These are phyloP conservation scores for Pseudogymnoascus sp. DNA, from an alignment of 2,329 filamentous ascomycete genomes.

Conservation along the genomic window DNA sequence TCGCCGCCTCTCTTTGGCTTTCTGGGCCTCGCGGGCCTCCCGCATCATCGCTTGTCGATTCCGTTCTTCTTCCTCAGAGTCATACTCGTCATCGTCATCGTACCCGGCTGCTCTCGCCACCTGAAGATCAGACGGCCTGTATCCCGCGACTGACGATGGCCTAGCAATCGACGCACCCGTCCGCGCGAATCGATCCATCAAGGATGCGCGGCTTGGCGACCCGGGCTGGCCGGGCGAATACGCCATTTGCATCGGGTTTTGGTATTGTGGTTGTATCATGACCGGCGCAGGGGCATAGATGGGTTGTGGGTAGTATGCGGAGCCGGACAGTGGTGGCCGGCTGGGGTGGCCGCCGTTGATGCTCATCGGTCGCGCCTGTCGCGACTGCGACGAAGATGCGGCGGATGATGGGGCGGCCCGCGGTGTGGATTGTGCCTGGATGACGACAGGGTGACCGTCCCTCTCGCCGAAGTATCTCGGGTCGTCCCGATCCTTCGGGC, in stretches of 20 bases:
- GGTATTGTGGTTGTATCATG: neutral
- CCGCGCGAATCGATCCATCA: neutral
- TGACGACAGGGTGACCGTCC: neutral
- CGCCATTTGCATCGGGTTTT: neutral
- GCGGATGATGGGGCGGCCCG: neutral
- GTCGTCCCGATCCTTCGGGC: conserved; percentile 15
- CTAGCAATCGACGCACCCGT: neutral
- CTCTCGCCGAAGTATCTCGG: conserved; percentile 22
- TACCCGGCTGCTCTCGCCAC: neutral
- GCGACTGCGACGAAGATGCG: neutral
- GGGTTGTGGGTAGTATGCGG: conserved; percentile 19
- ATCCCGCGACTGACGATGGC: neutral
- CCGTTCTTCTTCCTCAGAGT: neutral
- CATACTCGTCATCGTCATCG: neutral
- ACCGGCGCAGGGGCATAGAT: neutral
- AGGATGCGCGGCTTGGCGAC: neutral
- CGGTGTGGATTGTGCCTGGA: neutral
- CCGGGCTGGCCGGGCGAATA: neutral
- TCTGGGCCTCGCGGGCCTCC: neutral
- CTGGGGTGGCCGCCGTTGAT: neutral
- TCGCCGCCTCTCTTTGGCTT: neutral
- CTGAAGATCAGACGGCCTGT: neutral
- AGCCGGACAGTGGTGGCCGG: conserved; percentile 22
- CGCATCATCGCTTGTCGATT: conserved; percentile 3
- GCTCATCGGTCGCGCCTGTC: neutral